Base-by-base conservation (phyloP, 176 grass and related monocot species). In the Musa troglodytarum region DNA sequence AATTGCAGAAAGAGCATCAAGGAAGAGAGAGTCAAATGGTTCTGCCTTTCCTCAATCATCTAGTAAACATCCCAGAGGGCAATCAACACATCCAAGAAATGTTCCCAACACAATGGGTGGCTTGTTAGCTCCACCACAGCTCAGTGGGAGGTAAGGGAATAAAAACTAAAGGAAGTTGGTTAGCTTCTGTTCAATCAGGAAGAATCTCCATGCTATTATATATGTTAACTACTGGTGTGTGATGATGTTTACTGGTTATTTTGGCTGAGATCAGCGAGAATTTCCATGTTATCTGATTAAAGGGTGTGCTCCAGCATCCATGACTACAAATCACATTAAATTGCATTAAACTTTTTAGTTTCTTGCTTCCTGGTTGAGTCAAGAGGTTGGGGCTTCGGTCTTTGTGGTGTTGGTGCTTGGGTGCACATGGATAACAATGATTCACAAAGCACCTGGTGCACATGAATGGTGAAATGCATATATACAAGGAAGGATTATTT, bases 11-110 rank as follows among this genome's bases (percentile, higher is more conserved):
- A 87, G 74, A 82, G 74, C 81, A 74, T 87, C 94, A 71, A 84
- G 82, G 54, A 99, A 99, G 79, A 89, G 95, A 78, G 86, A 91
- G 80, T 87, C 90, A 72, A 94, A 89, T 81, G 90, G 95, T 69
- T 89, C 88, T 49, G 66, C 63, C 69, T 64, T 78, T 68, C 72
- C 67, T 59, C 72, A 79, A 50, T 62, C 88, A 2, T 21, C 24
- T 23, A 87, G 65, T 74, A 98, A 98, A 87, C 77, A 87, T 66
- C 84, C 86, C 11, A 93, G 90, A 86, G 81, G 62, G 10, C 73
- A 86, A 78, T 75, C 82, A 15, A 20, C 21, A 43, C 88, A 86
- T 78, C 17, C 72, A 65, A 84, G 70, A 65, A 88, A 78, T 78
- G 11, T 25, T 73, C 89, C 77, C 49, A 81, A 66, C 63, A 75